Percentiles rank a stretch among this genome's conserved stretches.
Conservation (phyloP, 202 grass and related monocot genomes). For the Elaeis oleifera region DNA sequence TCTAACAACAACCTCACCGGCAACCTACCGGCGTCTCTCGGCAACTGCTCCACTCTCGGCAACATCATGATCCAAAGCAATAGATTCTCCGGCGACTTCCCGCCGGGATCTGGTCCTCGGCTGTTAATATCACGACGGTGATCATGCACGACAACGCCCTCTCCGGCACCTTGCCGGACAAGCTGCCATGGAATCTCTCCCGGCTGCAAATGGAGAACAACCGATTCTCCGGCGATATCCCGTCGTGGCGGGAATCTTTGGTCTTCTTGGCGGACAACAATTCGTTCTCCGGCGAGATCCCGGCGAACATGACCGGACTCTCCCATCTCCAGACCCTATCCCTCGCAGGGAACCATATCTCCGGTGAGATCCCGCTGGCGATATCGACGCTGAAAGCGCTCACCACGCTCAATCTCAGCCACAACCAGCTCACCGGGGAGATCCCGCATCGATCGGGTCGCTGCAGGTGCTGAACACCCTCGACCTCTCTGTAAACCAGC, state of each 20-base stretch:
- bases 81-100: slow-evolving; percentile 50
- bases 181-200: slow-evolving; percentile 20
- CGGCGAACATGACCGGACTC: slow-evolving; percentile 34
- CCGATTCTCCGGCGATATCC: slow-evolving; percentile 49
- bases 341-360: slow-evolving; percentile 48
- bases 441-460: slow-evolving; percentile 43
- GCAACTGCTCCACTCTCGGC: slow-evolving; percentile 25
- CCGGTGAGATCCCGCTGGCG: slow-evolving; percentile 39
- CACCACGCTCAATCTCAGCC: slow-evolving; percentile 39
- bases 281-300: slow-evolving; percentile 42
- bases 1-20: slow-evolving; percentile 32
- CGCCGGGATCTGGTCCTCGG: slow-evolving; percentile 26
- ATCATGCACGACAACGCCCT: slow-evolving; percentile 33
- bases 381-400: slow-evolving; percentile 22
- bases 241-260: slow-evolving; percentile 14
- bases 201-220: slow-evolving; percentile 42
- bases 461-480: slow-evolving; percentile 36
- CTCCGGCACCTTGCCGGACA: slow-evolving; percentile 40
- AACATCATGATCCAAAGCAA: slow-evolving; percentile 28
- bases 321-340: slow-evolving; percentile 24
- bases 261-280: slow-evolving; percentile 42
- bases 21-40: slow-evolving; percentile 44
- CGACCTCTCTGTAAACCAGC: slow-evolving; percentile 62
- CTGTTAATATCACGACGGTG: slow-evolving; percentile 15
- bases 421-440: slow-evolving; percentile 41